A percentile compares a stretch with the other conserved stretches of the same genome.
Conservation (phyloP, 345 rosid species). For the Iberis pinnata region DNA sequence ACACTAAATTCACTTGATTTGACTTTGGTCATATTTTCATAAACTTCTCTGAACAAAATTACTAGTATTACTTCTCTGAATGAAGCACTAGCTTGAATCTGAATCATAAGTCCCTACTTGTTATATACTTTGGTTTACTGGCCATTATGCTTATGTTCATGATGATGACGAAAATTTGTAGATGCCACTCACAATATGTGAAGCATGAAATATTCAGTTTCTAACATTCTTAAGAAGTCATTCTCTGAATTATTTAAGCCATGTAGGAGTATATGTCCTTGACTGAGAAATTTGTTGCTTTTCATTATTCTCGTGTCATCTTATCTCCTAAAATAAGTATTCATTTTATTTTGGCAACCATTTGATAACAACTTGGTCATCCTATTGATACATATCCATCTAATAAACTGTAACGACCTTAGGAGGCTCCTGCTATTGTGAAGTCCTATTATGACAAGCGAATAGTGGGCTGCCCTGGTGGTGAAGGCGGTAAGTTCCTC, state of each 20-base stretch:
- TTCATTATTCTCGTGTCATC: slow-evolving; percentile 3
- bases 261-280: neutral
- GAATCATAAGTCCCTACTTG: too few relatives aligned
- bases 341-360: neutral
- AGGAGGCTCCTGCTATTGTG: slow-evolving; percentile 50
- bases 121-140: neutral
- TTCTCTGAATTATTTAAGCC: neutral
- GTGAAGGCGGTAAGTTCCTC: slow-evolving; percentile 44
- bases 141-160: neutral
- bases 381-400: neutral
- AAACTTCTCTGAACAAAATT: too few relatives aligned
- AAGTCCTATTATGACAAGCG: slow-evolving; percentile 51
- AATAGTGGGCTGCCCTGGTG: slow-evolving; percentile 63
- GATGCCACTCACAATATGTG: neutral
- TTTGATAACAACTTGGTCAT: neutral
- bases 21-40: too few relatives aligned
- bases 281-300: neutral
- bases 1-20: too few relatives aligned
- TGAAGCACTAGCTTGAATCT: too few relatives aligned
- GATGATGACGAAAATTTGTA: neutral
- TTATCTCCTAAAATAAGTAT: too few relatives aligned
- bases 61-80: too few relatives aligned
- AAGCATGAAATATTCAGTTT: neutral
- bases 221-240: neutral
- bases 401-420: neutral